Evolutionary conservation across 768 basidiomycete genomes (phyloP), one percentile per base, ranked within the genome.

Genomic region (Gloeopeniophorella convolvens): DNA sequence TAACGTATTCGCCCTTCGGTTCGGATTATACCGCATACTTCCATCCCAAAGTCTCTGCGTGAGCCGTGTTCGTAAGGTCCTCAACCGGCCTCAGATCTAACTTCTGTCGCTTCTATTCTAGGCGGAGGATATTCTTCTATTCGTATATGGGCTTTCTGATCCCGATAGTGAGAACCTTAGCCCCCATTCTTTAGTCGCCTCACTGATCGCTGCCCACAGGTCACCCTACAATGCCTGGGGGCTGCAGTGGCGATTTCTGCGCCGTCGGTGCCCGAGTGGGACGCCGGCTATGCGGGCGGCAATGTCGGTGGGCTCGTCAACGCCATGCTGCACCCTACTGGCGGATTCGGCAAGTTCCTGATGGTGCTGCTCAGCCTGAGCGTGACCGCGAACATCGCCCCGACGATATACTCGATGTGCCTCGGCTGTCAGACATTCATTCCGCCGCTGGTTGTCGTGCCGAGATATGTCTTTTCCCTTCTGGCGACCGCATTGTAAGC

Each of bases 21-120:
- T 81, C 84, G 5, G 89, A 92, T 59, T 90, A 85, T 60, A 83
- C 85, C 5, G 80, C 72, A 45, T 90, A 90, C 63, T 83, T 78
- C 63, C 67, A 70, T 9, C 74, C 79, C 0, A 66, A 71, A 8
- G 80, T 78, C 4, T 72, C 83, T 0, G 78, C 79, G 83, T 82
- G 52, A 24, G 68, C 26, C 15, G 16, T 3, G 35, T 42, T 3
- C 24, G 7, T 16, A 33, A 13, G 28, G 2, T 7, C 18, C 20
- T 5, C 6, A 24, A 30, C 13, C 5, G n/a, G 4, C 16, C 42
- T 42, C 20, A 47, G 20, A 32, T 30, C 20, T 18, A 11, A 7
- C 23, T 36, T 48, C 13, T 30, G 42, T n/a, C n/a, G n/a, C 21
- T 23, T 24, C 7, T 2, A 24, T 10, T 27, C 7, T 41, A 85